Evolutionary conservation across 306 rosid species (phyloP), one percentile per base, ranked within the genome.

Genomic region (Castanea sativa): DNA sequence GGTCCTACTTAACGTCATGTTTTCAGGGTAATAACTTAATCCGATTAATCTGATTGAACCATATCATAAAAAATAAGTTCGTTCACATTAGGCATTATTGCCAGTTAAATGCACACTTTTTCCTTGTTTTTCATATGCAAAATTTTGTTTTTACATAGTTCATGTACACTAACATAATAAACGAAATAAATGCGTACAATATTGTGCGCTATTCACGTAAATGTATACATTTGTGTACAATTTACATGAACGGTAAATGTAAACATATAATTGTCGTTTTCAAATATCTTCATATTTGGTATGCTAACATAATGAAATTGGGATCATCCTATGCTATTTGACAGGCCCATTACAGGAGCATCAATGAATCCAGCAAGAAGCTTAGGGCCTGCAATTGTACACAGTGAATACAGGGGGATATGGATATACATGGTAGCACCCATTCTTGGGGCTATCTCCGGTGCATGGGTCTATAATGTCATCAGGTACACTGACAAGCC

Each of bases 351-450:
- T 2, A 72, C 96, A n/a, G 98, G 99, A 76, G 99, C 96, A 71
- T 95, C 99, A 2, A 87, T 95, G 99, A 95, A 90, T 35, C 98
- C 97, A 10, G 98, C 88, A 8, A 94, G 99, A 84, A 94, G 92
- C 74, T 29, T 94, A 29, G 97, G 97, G 14, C 97, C 97, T 0
- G 97, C 97, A 0, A 53, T 94, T 19, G 92, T 89, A 2, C 87
- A 73, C 10, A 14, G 27, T 5, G 55, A 88, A 11, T 94, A 79
- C 59, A 80, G 23, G 64, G 82, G 91, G 79, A 53, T 94, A 19
- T 94, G 99, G 97, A 78, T 92, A n/a, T 94, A 85, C 78, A 1
- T 94, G 0, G 2, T 80, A 1, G 73, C 91, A 23, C 95, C 99
- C 0, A 65, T 18, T 21, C 38, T 83, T 0, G 99, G 97, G 2